Conservation (phyloP, 495 filamentous ascomycete species). For the Tuber microsphaerosporum region DNA sequence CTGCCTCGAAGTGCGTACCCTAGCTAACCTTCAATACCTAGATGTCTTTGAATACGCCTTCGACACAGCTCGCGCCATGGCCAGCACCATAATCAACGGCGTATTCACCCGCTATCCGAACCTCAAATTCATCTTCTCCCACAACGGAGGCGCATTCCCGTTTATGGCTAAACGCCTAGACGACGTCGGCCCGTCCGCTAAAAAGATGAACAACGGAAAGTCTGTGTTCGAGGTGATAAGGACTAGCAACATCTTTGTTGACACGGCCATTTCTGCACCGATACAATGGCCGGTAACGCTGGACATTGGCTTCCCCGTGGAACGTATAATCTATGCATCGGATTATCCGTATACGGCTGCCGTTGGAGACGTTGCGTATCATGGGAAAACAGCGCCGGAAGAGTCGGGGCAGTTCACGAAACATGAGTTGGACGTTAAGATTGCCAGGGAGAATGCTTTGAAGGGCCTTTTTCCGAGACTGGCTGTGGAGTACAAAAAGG, state of each 20-base stretch:
- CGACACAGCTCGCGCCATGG: not conserved
- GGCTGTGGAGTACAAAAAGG: not conserved
- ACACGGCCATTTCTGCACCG: not conserved
- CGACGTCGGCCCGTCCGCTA: not conserved
- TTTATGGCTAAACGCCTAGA: not conserved
- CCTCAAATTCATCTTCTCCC: not conserved
- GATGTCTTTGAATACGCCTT: not conserved
- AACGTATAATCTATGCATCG: not conserved
- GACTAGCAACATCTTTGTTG: not conserved
- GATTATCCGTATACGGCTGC: not conserved
- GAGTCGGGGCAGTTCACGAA: not conserved
- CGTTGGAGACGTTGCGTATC: not conserved
- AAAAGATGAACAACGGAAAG: not conserved
- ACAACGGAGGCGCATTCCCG: not conserved
- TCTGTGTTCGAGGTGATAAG: not conserved
- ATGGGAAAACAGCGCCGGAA: not conserved
- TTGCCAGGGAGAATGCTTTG: not conserved
- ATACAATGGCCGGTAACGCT: not conserved
- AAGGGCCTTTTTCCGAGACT: not conserved
- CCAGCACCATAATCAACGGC: not conserved
- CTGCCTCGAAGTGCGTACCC: not conserved
- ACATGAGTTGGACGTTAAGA: not conserved
- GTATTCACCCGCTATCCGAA: slow-evolving; percentile 1
- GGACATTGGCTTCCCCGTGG: not conserved
- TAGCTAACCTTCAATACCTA: not conserved